These are phyloP conservation scores for Bipolaris victoriae DNA, from an alignment of 2,329 filamentous ascomycete species.

Conservation along the genomic window DNA sequence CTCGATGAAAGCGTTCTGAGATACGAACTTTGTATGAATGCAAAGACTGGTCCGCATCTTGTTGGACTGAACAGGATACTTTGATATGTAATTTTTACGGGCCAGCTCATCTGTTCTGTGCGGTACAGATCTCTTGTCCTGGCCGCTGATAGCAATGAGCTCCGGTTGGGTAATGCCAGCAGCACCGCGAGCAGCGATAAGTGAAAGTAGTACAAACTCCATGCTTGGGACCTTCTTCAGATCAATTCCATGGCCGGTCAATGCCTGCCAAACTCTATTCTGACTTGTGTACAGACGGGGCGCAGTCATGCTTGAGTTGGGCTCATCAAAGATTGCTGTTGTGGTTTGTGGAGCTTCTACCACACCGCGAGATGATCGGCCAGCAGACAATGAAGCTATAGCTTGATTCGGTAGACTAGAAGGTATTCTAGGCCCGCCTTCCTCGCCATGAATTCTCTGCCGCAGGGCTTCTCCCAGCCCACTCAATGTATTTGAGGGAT, in stretches of 20 bases:
- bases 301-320: constrained; percentile 22
- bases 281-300: constrained; percentile 55
- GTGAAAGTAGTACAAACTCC: constrained; percentile 63
- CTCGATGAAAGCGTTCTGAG: constrained; percentile 37
- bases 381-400: not conserved
- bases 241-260: constrained; percentile 66
- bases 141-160: constrained; percentile 60
- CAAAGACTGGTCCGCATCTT: constrained; percentile 63
- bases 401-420: not conserved
- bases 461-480: constrained; percentile 28
- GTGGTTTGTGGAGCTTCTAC: constrained; percentile 10
- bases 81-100: constrained; percentile 66
- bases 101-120: constrained; percentile 64
- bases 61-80: constrained; percentile 50
- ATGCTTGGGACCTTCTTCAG: constrained; percentile 58
- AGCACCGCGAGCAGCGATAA: constrained; percentile 62
- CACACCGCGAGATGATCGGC: constrained; percentile 21
- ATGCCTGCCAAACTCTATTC: constrained; percentile 64
- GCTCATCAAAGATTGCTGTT: constrained; percentile 37
- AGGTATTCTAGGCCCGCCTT: not conserved
- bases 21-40: constrained; percentile 58
- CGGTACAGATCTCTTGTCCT: constrained; percentile 70
- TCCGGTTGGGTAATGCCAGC: constrained; percentile 65
- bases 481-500: constrained; percentile 23
- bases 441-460: constrained; percentile 24